Conservation (phyloP, 257 asterid species). For the Solanum dulcamara region DNA sequence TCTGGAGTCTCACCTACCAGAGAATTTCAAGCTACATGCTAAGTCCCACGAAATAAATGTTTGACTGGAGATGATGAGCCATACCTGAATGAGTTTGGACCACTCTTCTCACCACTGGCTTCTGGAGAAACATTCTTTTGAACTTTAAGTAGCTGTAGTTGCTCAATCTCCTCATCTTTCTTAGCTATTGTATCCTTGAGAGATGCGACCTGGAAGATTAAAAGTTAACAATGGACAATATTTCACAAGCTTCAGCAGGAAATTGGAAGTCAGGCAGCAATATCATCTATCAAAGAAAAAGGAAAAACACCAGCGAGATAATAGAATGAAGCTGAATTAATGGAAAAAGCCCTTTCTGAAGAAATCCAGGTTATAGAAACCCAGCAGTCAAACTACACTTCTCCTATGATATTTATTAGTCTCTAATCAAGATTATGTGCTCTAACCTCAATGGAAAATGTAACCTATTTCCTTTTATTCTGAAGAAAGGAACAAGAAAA, state of each 20-base stretch:
- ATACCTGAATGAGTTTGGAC: slow-evolving; percentile 40
- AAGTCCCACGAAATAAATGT: neutral
- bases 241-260: neutral
- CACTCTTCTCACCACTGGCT: slow-evolving; percentile 14
- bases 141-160: slow-evolving; percentile 44
- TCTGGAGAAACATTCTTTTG: slow-evolving; percentile 16
- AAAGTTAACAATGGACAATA: neutral
- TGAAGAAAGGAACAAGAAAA: neutral
- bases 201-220: slow-evolving; percentile 48
- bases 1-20: slow-evolving; percentile 1
- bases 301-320: neutral
- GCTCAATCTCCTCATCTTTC: slow-evolving; percentile 81
- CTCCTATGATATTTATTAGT: neutral
- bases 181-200: slow-evolving; percentile 76
- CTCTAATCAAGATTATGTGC: neutral
- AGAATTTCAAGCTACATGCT: slow-evolving; percentile 7
- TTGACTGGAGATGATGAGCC: slow-evolving; percentile 13
- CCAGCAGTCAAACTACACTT: neutral
- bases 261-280: neutral
- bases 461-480: neutral
- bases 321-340: neutral
- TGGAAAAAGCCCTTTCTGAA: neutral
- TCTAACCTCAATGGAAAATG: neutral
- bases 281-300: neutral
- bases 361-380: neutral